Evolutionary conservation across 2,329 filamentous ascomycete genomes (phyloP).

Genomic region (Scolecobasidium constrictum): DNA sequence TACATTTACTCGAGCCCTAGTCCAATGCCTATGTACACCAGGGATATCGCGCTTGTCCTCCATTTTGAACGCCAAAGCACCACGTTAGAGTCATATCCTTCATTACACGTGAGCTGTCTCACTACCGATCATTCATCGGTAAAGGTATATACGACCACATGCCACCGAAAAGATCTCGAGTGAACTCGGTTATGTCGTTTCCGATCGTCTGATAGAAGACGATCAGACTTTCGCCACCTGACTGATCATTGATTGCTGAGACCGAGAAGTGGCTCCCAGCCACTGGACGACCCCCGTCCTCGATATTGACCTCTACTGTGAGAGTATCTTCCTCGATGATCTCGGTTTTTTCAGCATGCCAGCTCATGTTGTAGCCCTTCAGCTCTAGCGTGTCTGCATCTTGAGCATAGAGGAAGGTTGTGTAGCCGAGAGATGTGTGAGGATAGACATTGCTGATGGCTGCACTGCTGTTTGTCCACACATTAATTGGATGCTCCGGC

Average conservation of each 20-base stretch:
- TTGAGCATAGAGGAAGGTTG: slow-evolving; percentile 7
- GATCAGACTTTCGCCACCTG: slow-evolving; percentile 11
- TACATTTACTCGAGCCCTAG: too few relatives aligned
- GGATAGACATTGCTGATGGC: slow-evolving; percentile 4
- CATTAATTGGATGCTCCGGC: slow-evolving; percentile 2
- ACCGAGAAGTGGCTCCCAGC: neutral
- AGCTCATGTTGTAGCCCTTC: slow-evolving; percentile 8
- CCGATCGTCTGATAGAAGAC: slow-evolving; percentile 5
- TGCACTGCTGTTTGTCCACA: slow-evolving; percentile 4
- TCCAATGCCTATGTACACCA: too few relatives aligned
- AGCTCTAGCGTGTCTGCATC: neutral
- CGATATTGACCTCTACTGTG: neutral
- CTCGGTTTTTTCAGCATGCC: slow-evolving; percentile 1
- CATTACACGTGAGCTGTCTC: too few relatives aligned
- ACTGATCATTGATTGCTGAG: slow-evolving; percentile 12
- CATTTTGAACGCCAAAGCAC: too few relatives aligned
- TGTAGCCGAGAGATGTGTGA: slow-evolving; percentile 5
- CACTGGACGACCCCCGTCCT: neutral
- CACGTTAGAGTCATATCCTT: too few relatives aligned
- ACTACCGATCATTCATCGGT: neutral
- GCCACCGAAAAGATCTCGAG: slow-evolving; percentile 18
- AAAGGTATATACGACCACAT: slow-evolving; percentile 16
- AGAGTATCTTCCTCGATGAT: neutral
- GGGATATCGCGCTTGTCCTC: too few relatives aligned
- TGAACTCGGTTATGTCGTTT: slow-evolving; percentile 6